A percentile compares a stretch with the other conserved stretches of the same genome.
These are phyloP conservation scores for Holtermanniella nyarrowii DNA, from an alignment of 768 basidiomycete genomes.

Conservation along the genomic window DNA sequence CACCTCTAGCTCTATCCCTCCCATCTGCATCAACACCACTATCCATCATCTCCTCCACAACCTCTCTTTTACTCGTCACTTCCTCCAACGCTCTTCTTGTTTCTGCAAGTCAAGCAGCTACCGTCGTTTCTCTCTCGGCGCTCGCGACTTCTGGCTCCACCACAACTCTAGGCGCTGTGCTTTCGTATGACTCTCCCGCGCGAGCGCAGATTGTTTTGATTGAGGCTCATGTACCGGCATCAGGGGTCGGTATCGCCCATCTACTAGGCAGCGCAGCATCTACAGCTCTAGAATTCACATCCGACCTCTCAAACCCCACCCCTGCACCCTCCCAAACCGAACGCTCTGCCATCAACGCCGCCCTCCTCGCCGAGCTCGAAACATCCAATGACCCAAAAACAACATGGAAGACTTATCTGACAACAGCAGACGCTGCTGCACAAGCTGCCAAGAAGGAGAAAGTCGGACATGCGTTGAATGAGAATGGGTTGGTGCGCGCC, in stretches of 20 bases:
- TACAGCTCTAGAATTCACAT: conserved; percentile 1
- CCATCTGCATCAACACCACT: neutral
- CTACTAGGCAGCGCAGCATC: conserved; percentile 5
- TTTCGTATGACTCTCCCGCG: neutral
- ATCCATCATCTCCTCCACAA: conserved; percentile 4
- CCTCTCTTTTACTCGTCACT: conserved; percentile 8
- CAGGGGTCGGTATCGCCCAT: conserved; percentile 12
- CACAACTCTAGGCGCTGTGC: neutral
- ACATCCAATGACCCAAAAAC: neutral
- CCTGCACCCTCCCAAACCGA: neutral
- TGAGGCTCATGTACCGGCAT: conserved; percentile 4
- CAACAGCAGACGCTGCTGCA: neutral
- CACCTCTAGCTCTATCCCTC: neutral
- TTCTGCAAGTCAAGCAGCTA: neutral
- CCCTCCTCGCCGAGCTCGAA: neutral
- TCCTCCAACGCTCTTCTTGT: conserved; percentile 8
- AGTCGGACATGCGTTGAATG: neutral
- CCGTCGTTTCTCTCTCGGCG: neutral
- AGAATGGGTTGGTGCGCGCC: neutral
- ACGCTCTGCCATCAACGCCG: neutral
- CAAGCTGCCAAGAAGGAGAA: neutral
- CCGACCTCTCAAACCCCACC: too few relatives aligned
- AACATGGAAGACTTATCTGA: neutral
- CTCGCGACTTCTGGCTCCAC: neutral
- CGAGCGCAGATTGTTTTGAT: conserved; percentile 3